phyloP scores from a whole-genome alignment of 352 stramenopile species.

The Phytopythium vexans region DNA sequence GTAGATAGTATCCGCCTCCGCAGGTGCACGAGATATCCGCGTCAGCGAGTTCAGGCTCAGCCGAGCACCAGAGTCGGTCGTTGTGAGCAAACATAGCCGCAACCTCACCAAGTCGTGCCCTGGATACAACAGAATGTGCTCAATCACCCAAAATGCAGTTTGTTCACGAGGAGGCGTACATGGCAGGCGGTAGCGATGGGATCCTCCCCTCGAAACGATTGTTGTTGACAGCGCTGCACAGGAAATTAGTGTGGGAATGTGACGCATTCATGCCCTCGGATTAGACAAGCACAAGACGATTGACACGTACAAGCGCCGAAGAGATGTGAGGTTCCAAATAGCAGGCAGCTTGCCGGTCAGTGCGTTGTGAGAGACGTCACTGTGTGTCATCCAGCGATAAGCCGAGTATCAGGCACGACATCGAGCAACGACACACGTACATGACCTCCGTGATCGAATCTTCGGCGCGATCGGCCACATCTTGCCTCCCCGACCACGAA shows the following conservation, averaged over 20 bases:
- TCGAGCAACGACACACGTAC: slow-evolving; percentile 19
- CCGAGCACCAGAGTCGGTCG: background rate
- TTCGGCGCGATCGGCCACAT: slow-evolving; percentile 51
- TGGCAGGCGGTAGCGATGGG: slow-evolving; percentile 15
- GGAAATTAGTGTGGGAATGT: background rate
- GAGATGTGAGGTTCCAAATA: slow-evolving; percentile 39
- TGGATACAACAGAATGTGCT: slow-evolving; percentile 14
- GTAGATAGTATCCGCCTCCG: slow-evolving; percentile 15
- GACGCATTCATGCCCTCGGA: background rate
- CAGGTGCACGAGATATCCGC: slow-evolving; percentile 28
- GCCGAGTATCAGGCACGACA: background rate
- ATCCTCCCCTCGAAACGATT: slow-evolving; percentile 31
- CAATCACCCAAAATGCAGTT: background rate
- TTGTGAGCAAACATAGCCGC: slow-evolving; percentile 3
- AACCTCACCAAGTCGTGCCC: background rate
- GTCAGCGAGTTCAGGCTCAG: slow-evolving; percentile 3
- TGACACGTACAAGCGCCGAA: slow-evolving; percentile 47
- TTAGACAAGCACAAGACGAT: background rate
- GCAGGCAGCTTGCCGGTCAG: slow-evolving; percentile 34
- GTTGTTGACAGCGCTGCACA: slow-evolving; percentile 25
- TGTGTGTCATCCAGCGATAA: slow-evolving; percentile 4
- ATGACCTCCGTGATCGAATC: slow-evolving; percentile 35
- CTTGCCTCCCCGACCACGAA: slow-evolving; percentile 34
- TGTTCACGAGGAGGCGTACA: slow-evolving; percentile 17
- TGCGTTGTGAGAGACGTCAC: slow-evolving; percentile 46